Conservation (phyloP, 2,329 filamentous ascomycete genomes). For the Scytalidium sp. region DNA sequence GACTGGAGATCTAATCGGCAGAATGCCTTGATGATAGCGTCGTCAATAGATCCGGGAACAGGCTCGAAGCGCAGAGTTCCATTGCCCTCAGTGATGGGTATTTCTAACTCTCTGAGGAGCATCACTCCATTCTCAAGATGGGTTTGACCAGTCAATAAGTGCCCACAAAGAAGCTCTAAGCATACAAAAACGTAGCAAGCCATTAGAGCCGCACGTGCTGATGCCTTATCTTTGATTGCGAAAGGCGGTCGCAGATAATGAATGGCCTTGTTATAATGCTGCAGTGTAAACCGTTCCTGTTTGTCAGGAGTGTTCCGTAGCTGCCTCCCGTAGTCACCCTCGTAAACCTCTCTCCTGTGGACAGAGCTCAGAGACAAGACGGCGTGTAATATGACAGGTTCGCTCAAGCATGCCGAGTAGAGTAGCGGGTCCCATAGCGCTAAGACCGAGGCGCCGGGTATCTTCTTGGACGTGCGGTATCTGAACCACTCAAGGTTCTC, state of each 20-base stretch:
- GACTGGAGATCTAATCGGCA: constrained; percentile 26
- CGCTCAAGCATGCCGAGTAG: constrained; percentile 31
- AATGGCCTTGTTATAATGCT: constrained; percentile 51
- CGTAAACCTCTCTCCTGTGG: constrained; percentile 33
- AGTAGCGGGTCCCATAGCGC: constrained; percentile 33
- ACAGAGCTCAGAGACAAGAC: constrained; percentile 35
- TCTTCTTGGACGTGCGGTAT: constrained; percentile 38
- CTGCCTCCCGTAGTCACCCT: constrained; percentile 19
- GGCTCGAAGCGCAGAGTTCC: constrained; percentile 6
- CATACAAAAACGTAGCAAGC: constrained; percentile 49
- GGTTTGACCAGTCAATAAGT: constrained; percentile 31
- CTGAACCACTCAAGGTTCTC: constrained; percentile 44
- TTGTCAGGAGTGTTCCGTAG: constrained; percentile 12
- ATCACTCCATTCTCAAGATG: constrained; percentile 43
- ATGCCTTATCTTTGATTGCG: constrained; percentile 27
- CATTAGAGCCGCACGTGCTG: constrained; percentile 34
- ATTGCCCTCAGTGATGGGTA: not conserved
- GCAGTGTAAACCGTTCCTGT: constrained; percentile 33
- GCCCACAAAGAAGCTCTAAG: constrained; percentile 49
- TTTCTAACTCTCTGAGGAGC: constrained; percentile 27
- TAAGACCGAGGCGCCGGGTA: constrained; percentile 32
- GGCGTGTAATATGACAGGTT: constrained; percentile 34
- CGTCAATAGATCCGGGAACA: constrained; percentile 31
- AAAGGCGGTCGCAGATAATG: constrained; percentile 34
- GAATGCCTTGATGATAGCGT: constrained; percentile 42